A percentile compares a stretch with the other conserved stretches of the same genome.
These are phyloP conservation scores for Trebouxia gelatinosa DNA, from an alignment of 163 green algal genomes.

Conservation along the genomic window DNA sequence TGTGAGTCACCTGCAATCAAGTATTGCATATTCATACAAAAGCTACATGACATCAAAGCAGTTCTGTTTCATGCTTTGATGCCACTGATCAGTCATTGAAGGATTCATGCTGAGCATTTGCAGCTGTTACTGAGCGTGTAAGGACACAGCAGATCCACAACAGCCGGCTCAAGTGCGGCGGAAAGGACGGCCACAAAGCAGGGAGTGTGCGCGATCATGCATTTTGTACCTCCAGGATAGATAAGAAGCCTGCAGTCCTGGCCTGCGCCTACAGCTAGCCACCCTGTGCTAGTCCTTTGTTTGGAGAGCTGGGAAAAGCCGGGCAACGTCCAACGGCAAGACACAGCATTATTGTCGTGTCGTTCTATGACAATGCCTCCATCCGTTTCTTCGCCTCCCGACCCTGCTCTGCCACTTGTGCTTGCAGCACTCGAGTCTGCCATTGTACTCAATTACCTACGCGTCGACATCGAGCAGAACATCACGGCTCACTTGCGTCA, in stretches of 20 bases:
- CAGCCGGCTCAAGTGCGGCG: too few relatives aligned
- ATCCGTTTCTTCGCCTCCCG: slow-evolving; percentile 25
- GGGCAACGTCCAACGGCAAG: slow-evolving; percentile 47
- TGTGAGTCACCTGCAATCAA: slow-evolving; percentile 68
- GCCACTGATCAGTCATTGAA: too few relatives aligned
- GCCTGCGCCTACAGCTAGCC: slow-evolving; percentile 1
- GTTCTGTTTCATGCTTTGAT: background rate
- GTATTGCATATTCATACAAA: too few relatives aligned
- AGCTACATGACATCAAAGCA: background rate
- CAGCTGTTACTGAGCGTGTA: background rate
- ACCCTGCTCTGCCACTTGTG: background rate
- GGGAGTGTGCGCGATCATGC: too few relatives aligned
- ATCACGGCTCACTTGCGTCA: too few relatives aligned
- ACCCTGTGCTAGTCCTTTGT: slow-evolving; percentile 27
- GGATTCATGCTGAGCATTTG: background rate
- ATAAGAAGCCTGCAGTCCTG: slow-evolving; percentile 70
- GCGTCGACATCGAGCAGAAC: too few relatives aligned
- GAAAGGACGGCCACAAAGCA: too few relatives aligned
- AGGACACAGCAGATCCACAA: slow-evolving; percentile 3
- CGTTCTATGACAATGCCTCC: slow-evolving; percentile 34
- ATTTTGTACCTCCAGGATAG: slow-evolving; percentile 58
- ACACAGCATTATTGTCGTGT: slow-evolving; percentile 19
- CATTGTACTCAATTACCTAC: too few relatives aligned
- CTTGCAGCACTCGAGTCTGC: slow-evolving; percentile 10
- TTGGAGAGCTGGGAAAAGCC: slow-evolving; percentile 39